These are phyloP conservation scores for Fraxinus albicans DNA, from an alignment of 305 asterid genomes.

Conservation along the genomic window DNA sequence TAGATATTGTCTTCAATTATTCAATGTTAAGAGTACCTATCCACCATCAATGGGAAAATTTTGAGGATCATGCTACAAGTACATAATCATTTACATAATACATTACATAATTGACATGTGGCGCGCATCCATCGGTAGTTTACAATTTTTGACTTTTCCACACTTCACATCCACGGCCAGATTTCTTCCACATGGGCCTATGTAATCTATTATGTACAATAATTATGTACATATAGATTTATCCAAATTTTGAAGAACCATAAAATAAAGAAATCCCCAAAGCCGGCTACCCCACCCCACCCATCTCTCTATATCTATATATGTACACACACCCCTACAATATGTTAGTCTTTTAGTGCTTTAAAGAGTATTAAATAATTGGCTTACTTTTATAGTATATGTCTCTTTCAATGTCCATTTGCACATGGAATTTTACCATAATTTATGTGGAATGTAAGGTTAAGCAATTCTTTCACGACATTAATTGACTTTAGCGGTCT, in stretches of 20 bases:
- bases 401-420: conserved; percentile 1
- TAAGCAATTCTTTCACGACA: background rate
- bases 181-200: too few relatives aligned
- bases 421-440: background rate
- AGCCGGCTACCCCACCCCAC: background rate
- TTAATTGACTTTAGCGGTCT: background rate
- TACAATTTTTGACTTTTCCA: too few relatives aligned
- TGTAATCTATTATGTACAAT: too few relatives aligned
- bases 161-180: too few relatives aligned
- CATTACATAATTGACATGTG: too few relatives aligned
- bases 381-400: background rate
- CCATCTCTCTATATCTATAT: background rate
- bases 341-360: background rate
- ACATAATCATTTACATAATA: too few relatives aligned
- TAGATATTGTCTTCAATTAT: background rate
- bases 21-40: background rate
- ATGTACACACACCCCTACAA: background rate
- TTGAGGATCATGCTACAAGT: too few relatives aligned
- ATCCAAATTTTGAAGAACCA: background rate
- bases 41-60: background rate
- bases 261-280: background rate
- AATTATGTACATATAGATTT: too few relatives aligned
- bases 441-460: background rate
- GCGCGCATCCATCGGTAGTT: too few relatives aligned
- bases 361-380: background rate